These are phyloP conservation scores for Sclerotinia sclerotiorum DNA, from an alignment of 2,329 filamentous ascomycete species.

Conservation along the genomic window DNA sequence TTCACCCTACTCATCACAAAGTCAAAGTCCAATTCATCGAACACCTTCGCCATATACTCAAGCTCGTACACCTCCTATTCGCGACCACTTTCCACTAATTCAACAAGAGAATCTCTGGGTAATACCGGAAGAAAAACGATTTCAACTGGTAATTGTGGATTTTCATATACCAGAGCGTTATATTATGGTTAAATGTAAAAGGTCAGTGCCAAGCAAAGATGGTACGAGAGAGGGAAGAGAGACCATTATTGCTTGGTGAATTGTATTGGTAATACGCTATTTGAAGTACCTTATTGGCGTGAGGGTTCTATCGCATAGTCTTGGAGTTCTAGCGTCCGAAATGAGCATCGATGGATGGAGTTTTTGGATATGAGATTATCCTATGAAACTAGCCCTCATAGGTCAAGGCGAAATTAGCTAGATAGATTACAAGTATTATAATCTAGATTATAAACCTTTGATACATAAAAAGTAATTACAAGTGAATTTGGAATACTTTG, in stretches of 20 bases:
- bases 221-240: constrained; percentile 34
- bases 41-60: constrained; percentile 9
- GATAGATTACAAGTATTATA: background rate
- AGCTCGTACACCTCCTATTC: background rate
- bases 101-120: constrained; percentile 23
- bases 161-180: constrained; percentile 36
- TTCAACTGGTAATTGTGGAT: constrained; percentile 34
- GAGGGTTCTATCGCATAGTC: background rate
- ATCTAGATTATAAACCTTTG: background rate
- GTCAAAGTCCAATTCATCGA: background rate
- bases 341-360: background rate
- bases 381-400: background rate
- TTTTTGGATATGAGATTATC: background rate
- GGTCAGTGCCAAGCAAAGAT: constrained; percentile 28
- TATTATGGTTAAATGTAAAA: constrained; percentile 35
- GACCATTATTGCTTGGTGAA: constrained; percentile 37
- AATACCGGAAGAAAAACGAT: constrained; percentile 35
- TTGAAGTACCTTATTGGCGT: background rate
- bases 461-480: background rate
- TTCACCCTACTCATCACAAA: constrained; percentile 14
- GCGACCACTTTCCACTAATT: background rate
- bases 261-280: background rate
- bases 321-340: background rate
- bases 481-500: background rate
- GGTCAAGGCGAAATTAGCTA: background rate